Evolutionary conservation across 192 early-diverging fungal genomes (phyloP).

Genomic region (Rhizoclosmatium globosum): DNA sequence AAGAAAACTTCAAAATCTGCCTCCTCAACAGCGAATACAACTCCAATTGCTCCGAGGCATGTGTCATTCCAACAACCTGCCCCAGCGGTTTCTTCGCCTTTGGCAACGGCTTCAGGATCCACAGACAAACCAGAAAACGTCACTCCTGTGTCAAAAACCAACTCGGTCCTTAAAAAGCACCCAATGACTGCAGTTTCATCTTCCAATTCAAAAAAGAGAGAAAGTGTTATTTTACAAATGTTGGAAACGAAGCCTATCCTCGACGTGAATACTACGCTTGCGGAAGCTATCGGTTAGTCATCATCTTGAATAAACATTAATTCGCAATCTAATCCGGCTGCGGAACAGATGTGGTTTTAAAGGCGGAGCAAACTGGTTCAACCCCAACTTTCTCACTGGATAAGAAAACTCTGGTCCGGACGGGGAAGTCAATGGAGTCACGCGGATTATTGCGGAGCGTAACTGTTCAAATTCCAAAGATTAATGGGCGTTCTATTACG

Average conservation of each 20-base stretch:
- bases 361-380: slow-evolving; percentile 19
- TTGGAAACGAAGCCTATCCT: slow-evolving; percentile 42
- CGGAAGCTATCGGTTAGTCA: slow-evolving; percentile 37
- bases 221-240: slow-evolving; percentile 29
- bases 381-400: slow-evolving; percentile 54
- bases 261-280: slow-evolving; percentile 37
- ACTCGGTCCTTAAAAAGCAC: too few relatives aligned
- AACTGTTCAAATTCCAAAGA: slow-evolving; percentile 52
- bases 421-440: slow-evolving; percentile 50
- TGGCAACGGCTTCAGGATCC: too few relatives aligned
- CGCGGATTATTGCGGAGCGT: slow-evolving; percentile 52
- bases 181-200: too few relatives aligned
- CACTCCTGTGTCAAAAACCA: too few relatives aligned
- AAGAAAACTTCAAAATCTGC: too few relatives aligned
- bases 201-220: neutral
- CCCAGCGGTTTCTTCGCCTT: too few relatives aligned
- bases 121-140: too few relatives aligned
- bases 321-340: too few relatives aligned
- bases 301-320: too few relatives aligned
- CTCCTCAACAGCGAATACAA: too few relatives aligned
- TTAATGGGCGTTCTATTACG: slow-evolving; percentile 48
- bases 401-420: slow-evolving; percentile 61
- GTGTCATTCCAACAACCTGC: too few relatives aligned
- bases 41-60: too few relatives aligned
- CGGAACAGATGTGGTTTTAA: slow-evolving; percentile 18